Percentiles rank a stretch among this genome's conserved stretches.
Conservation (phyloP, 805 yeast species). For the Candida rishiriensis region DNA sequence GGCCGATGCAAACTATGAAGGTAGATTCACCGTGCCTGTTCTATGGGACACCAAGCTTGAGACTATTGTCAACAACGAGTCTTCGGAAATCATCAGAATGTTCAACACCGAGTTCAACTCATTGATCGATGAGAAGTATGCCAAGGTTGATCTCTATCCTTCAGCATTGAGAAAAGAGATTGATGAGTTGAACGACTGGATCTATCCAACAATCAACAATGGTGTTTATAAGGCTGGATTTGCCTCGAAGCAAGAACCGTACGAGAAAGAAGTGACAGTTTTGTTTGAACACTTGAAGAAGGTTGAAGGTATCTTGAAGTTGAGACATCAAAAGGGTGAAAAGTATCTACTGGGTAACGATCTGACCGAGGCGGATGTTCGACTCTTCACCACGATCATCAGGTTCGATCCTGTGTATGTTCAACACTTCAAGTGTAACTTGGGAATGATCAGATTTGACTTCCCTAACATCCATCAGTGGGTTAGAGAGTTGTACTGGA, state of each 20-base stretch:
- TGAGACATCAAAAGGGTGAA: slow-evolving; percentile 34
- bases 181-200: slow-evolving; percentile 77
- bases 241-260: slow-evolving; percentile 77
- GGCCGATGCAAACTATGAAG: slow-evolving; percentile 70
- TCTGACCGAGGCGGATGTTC: slow-evolving; percentile 86
- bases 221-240: slow-evolving; percentile 95
- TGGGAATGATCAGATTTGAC: slow-evolving; percentile 71
- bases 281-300: slow-evolving; percentile 66
- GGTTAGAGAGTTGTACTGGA: slow-evolving; percentile 84
- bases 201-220: slow-evolving; percentile 80
- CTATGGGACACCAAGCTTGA: slow-evolving; percentile 82
- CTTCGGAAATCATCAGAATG: slow-evolving; percentile 84
- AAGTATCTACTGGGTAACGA: slow-evolving; percentile 53
- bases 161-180: slow-evolving; percentile 46
- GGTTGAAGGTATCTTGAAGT: slow-evolving; percentile 56
- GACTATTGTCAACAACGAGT: slow-evolving; percentile 89
- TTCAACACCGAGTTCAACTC: slow-evolving; percentile 69
- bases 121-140: slow-evolving; percentile 44
- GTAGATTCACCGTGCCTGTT: slow-evolving; percentile 89
- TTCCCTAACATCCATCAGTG: slow-evolving; percentile 78
- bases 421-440: slow-evolving; percentile 92
- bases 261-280: slow-evolving; percentile 60
- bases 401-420: slow-evolving; percentile 92
- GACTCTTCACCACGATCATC: slow-evolving; percentile 81
- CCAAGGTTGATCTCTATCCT: slow-evolving; percentile 62